Conservation (phyloP, 2,329 filamentous ascomycete species). For the Madurella fahalii region DNA sequence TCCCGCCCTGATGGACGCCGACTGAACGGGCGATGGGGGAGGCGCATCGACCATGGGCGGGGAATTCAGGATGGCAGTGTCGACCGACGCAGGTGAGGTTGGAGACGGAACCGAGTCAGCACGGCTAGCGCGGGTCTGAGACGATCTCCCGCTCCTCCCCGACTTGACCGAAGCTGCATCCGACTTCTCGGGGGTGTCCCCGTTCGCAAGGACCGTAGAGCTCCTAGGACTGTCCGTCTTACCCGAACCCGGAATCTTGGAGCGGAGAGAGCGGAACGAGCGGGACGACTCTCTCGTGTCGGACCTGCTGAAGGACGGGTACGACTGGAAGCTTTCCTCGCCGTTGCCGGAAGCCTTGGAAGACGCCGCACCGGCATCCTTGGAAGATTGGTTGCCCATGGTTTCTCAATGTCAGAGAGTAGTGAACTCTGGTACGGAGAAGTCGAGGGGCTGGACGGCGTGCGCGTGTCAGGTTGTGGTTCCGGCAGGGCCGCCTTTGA, state of each 20-base stretch:
- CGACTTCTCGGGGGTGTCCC: conserved; percentile 60
- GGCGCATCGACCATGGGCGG: conserved; percentile 51
- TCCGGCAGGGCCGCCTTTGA: conserved; percentile 28
- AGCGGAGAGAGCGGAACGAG: conserved; percentile 78
- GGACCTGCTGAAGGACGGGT: conserved; percentile 85
- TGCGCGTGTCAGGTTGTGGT: conserved; percentile 34
- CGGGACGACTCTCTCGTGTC: conserved; percentile 91
- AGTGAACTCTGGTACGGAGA: conserved; percentile 23
- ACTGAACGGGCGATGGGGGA: conserved; percentile 85
- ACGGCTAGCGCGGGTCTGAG: conserved; percentile 43
- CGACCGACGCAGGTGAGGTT: conserved; percentile 39
- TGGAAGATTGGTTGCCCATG: conserved; percentile 76
- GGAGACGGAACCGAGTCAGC: conserved; percentile 41
- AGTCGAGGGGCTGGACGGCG: conserved; percentile 31
- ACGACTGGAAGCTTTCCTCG: conserved; percentile 68
- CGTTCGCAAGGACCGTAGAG: conserved; percentile 63
- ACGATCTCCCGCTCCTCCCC: conserved; percentile 55
- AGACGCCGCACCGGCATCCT: conserved; percentile 47
- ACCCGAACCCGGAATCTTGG: conserved; percentile 75
- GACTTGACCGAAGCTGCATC: conserved; percentile 75
- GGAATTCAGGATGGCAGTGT: conserved; percentile 40
- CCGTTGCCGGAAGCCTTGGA: conserved; percentile 48
- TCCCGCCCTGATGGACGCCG: conserved; percentile 65
- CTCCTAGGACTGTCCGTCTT: conserved; percentile 77
- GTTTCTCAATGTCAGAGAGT: conserved; percentile 26